These are phyloP conservation scores for Pseudoturritis turrita DNA, from an alignment of 345 rosid species.

Conservation along the genomic window DNA sequence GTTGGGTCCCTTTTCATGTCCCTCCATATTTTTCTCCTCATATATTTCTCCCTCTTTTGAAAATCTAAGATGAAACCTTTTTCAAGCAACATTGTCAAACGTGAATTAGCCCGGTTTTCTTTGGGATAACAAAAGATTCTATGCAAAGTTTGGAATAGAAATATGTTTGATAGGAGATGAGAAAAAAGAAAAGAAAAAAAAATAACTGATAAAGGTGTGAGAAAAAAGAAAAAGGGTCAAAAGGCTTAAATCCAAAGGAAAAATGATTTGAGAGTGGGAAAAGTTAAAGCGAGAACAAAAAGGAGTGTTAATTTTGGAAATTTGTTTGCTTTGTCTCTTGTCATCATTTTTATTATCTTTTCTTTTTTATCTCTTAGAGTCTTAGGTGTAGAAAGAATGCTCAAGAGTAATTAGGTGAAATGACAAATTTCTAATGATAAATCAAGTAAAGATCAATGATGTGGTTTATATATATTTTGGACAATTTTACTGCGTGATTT, in stretches of 20 bases:
- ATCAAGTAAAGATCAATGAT: too few species aligned
- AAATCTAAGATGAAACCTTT: conserved; percentile 25
- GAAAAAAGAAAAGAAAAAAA: background rate
- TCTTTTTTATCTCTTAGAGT: background rate
- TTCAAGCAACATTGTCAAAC: conserved; percentile 25
- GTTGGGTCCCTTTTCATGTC: conserved; percentile 26
- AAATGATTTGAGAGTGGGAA: conserved; percentile 30
- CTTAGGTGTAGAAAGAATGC: background rate
- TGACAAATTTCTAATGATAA: too few species aligned
- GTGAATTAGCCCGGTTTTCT: conserved; percentile 8
- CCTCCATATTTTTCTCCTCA: background rate
- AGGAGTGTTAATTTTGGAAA: conserved; percentile 13
- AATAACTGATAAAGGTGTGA: conserved; percentile 1
- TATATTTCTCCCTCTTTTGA: conserved; percentile 8
- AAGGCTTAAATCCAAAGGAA: conserved; percentile 23
- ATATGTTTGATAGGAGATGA: background rate
- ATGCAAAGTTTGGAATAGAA: background rate
- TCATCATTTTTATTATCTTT: background rate
- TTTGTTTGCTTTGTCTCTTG: conserved; percentile 21
- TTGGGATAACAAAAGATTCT: conserved; percentile 18
- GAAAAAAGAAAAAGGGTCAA: background rate
- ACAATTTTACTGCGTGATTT: too few species aligned
- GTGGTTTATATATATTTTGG: too few species aligned
- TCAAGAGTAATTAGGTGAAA: too few species aligned
- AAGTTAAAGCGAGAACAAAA: conserved; percentile 28